Evolutionary conservation across 148 eudicot genomes (phyloP), one percentile per base, ranked within the genome.

Genomic region (Mesembryanthemum crystallinum): DNA sequence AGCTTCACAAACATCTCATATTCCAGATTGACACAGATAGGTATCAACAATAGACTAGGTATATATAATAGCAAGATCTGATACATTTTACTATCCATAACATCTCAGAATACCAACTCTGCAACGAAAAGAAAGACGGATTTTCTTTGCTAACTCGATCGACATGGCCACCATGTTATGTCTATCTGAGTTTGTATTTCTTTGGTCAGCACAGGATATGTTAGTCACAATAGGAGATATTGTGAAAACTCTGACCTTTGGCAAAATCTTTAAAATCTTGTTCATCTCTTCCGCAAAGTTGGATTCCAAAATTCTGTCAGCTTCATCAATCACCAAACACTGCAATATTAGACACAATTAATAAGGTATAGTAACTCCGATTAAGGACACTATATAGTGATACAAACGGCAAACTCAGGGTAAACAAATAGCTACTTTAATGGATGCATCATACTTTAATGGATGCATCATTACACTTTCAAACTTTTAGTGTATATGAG

Each of bases 281-380:
- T 83, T 87, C 98, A 96, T 88, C 72, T 96, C 99, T 73, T 91
- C 98, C 81, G 92, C 98, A 82, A 96, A 96, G 74, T 96, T 96
- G 35, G 90, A 88, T 86, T 96, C 98, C 87, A 96, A 73, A 32
- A 96, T 91, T 79, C 99, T 81, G 78, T 96, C 99, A 73, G 98
- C 99, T 87, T 96, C 99, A 84, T 96, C 99, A 78, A 96, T 87
- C 23, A 86, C 71, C 20, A 96, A 86, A 72, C 93, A 89, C 99
- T 96, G 92, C 89, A 86, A 73, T 69, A 63, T 29, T 72, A 35
- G 71, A 35, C 69, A 45, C n/a, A n/a, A n/a, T n/a, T n/a, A n/a
- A 1, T 4, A 24, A 45, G 13, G 10, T 3, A 17, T 1, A 5
- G 32, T 23, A 20, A 64, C 7, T 17, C 32, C 67, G 11, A 28